Base-by-base conservation (phyloP, 2,329 filamentous ascomycete genomes). In the Fusarium austroafricanum region DNA sequence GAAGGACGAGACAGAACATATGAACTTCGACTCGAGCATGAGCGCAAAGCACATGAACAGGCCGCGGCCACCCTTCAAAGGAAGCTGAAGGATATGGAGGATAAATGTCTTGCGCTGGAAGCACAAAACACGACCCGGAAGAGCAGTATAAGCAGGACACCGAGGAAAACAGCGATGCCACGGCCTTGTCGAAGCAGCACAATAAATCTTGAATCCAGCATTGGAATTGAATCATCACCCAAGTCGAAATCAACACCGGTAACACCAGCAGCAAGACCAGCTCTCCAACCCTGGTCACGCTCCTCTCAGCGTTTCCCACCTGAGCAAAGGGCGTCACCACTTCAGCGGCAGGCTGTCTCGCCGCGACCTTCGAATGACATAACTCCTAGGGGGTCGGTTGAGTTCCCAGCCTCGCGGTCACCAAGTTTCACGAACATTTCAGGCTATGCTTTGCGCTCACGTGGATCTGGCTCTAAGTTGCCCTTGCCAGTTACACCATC, bases 1-100 rank as follows among this genome's bases (percentile, higher is more conserved):
- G 76, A 80, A 52, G 78, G 75, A n/a, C 75, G 74, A 54, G 79
- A 81, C 38, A 74, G 77, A 55, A 82, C 79, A 4, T 82, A 82
- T 54, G 76, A 81, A 49, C 59, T 71, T 11, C 76, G 80, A 2
- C 60, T 83, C 14, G 69, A 77, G 23, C 79, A 80, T 29, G 78
- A 80, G 44, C 73, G 78, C 9, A 75, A 74, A 47, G 69, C 66
- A 11, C 77, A 79, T 18, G 74, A 76, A 15, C 76, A 79, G 17
- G 73, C 76, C 29, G 70, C 78, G 11, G 61, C 74, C 4, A 70
- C 67, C 15, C 70, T 83, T 14, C 76, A 79, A 38, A 71, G 72
- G 31, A 75, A 79, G 33, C 67, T 82, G 1, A 75, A 77, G 23
- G 77, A 77, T 20, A 77, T 81, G 26, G 74, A 78, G n/a, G 73